Conservation (phyloP, 345 rosid species). For the Passiflora organensis region DNA sequence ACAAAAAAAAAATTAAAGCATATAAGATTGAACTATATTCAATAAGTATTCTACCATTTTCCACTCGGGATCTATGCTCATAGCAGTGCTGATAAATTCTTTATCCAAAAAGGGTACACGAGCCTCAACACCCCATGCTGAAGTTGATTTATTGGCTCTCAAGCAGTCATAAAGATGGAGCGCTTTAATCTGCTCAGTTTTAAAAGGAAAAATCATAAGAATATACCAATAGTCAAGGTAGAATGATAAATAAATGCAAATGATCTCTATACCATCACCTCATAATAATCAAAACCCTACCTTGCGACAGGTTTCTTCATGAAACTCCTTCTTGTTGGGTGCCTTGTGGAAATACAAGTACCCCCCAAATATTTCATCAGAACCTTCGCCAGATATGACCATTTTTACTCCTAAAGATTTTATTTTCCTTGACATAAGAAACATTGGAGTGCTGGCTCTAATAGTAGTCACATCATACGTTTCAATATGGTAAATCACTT, state of each 20-base stretch:
- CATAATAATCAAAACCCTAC: conserved; percentile 22
- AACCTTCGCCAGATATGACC: conserved; percentile 90
- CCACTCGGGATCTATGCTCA: conserved; percentile 85
- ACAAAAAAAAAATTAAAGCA: neutral
- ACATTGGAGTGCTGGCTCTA: conserved; percentile 91
- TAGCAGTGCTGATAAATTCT: conserved; percentile 57
- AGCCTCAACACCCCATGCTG: conserved; percentile 93
- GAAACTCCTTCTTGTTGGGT: conserved; percentile 72
- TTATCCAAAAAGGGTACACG: conserved; percentile 85
- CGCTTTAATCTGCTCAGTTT: conserved; percentile 58
- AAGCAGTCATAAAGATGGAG: conserved; percentile 87
- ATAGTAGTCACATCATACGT: conserved; percentile 81
- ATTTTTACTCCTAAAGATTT: conserved; percentile 84
- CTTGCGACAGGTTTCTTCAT: conserved; percentile 78
- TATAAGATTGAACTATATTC: neutral
- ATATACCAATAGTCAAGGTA: neutral
- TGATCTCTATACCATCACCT: neutral
- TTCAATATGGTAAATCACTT: conserved; percentile 80
- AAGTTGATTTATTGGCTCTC: conserved; percentile 82
- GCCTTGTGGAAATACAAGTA: conserved; percentile 83
- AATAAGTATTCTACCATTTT: conserved; percentile 52
- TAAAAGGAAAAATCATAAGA: conserved; percentile 13
- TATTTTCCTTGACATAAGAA: conserved; percentile 85
- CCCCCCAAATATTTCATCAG: conserved; percentile 88
- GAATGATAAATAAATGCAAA: conserved; percentile 4